Evolutionary conservation across 108 stramenopile genomes (phyloP).

Genomic region (Nannochloropsis gaditana): DNA sequence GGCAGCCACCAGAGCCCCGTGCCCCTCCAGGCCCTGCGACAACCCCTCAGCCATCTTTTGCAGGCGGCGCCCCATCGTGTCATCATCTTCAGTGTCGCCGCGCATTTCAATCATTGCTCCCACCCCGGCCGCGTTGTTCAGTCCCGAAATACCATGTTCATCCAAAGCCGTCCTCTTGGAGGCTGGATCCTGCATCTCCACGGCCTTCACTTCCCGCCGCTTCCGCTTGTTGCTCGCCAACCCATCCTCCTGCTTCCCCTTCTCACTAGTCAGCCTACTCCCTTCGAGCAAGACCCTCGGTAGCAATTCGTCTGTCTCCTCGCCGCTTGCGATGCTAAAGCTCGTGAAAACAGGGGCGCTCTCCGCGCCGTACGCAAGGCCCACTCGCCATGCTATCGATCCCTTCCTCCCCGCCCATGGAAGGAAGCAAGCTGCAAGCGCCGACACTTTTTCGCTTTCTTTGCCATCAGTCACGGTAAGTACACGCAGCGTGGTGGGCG

Average conservation of each 20-base stretch:
- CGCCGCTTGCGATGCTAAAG: background rate
- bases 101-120: background rate
- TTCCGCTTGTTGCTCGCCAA: constrained; percentile 8
- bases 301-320: background rate
- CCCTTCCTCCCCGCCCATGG: background rate
- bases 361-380: background rate
- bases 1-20: background rate
- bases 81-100: background rate
- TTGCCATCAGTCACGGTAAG: background rate
- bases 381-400: background rate
- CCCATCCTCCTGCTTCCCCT: background rate
- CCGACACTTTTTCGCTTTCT: constrained; percentile 1
- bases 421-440: background rate
- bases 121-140: constrained; percentile 20
- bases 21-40: background rate
- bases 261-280: constrained; percentile 9
- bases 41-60: background rate
- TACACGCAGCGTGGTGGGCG: background rate
- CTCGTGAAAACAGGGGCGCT: background rate
- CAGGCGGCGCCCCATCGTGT: background rate
- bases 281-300: background rate
- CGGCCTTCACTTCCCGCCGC: background rate
- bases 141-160: background rate
- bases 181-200: background rate
- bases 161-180: background rate